Base-by-base conservation (phyloP, 2,329 filamentous ascomycete genomes). In the Achaetomium macrosporum region DNA sequence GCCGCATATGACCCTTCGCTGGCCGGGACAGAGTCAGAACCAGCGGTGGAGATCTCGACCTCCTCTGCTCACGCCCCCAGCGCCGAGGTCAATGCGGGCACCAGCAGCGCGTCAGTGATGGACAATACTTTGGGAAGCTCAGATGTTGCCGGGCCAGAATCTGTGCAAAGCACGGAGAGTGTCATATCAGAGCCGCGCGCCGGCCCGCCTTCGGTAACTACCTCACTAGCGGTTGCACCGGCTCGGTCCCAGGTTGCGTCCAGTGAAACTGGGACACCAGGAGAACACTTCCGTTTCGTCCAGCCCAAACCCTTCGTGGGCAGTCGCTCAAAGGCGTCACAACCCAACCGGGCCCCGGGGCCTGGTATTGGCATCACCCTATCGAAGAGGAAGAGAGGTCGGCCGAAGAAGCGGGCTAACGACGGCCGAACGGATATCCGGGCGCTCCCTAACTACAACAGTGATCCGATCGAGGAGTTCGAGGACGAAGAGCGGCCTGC, bases 391-490 rank as follows among this genome's bases (percentile, higher is more conserved):
- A 55, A 50, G 35, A 53, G 55, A 46, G 60, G 61, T 15, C 55
- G 60, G 40, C 50, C 44, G 19, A 61, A 36, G 44, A 61, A 50
- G 44, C 54, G 55, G 43, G 55, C 56, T 2, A 51, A 30, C 35
- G 61, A 63, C 48, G 63, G 63, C n/a, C 57, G 64, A 30, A 58
- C 63, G 1, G 55, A 62, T 49, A 68, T 68, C 29, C 59, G 64
- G 19, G 59, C 59, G 9, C 55, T 68, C 25, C 66, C 66, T 1
- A 62, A 63, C 51, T 64, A 66, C 50, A 58, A 51, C 30, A 60
- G 57, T 19, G 66, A 68, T 51, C 66, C 66, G 0, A 68, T 68
- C 36, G 66, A 68, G 50, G 66, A 68, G 8, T 60, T 65, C 42
- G 61, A 64, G 31, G 59, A 62, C 4, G 47, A 58, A 5, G 53